A percentile compares a stretch with the other conserved stretches of the same genome.
phyloP scores from a whole-genome alignment of 768 basidiomycete genomes.

The Coprinellus micaceus region DNA sequence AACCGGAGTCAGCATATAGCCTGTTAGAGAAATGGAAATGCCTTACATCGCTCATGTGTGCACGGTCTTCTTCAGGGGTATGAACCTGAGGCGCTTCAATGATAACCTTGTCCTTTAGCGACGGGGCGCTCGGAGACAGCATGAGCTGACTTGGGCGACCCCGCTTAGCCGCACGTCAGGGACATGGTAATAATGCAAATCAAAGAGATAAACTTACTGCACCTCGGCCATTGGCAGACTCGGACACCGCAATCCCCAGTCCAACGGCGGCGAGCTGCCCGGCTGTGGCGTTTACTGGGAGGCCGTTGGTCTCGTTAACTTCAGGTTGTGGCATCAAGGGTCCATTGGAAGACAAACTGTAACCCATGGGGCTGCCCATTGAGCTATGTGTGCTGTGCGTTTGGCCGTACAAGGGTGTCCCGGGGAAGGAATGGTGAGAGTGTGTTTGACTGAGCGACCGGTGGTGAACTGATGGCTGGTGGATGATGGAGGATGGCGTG shows the following conservation, averaged over 20 bases:
- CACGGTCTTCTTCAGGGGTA: slow-evolving; percentile 44
- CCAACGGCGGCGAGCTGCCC: slow-evolving; percentile 15
- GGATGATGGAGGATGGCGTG: slow-evolving; percentile 28
- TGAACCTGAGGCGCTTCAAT: slow-evolving; percentile 32
- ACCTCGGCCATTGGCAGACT: not conserved
- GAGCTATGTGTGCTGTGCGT: slow-evolving; percentile 39
- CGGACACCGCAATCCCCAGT: slow-evolving; percentile 18
- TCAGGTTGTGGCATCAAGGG: not conserved
- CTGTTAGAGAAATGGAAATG: slow-evolving; percentile 2
- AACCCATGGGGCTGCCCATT: slow-evolving; percentile 35
- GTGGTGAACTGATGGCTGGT: slow-evolving; percentile 32
- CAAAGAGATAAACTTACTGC: slow-evolving; percentile 13
- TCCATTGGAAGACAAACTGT: slow-evolving; percentile 8
- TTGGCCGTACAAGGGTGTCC: slow-evolving; percentile 25
- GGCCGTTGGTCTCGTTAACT: not conserved
- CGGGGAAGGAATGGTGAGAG: slow-evolving; percentile 44
- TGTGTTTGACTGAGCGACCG: slow-evolving; percentile 41
- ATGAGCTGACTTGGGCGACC: slow-evolving; percentile 47
- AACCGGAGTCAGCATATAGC: not conserved
- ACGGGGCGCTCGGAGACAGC: slow-evolving; percentile 61
- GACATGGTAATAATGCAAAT: not conserved
- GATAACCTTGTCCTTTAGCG: slow-evolving; percentile 40
- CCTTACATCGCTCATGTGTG: slow-evolving; percentile 66
- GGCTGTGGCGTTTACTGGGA: slow-evolving; percentile 11
- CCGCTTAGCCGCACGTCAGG: slow-evolving; percentile 36